Evolutionary conservation across 2,329 filamentous ascomycete species (phyloP).

Genomic region (Penicillium sp.): DNA sequence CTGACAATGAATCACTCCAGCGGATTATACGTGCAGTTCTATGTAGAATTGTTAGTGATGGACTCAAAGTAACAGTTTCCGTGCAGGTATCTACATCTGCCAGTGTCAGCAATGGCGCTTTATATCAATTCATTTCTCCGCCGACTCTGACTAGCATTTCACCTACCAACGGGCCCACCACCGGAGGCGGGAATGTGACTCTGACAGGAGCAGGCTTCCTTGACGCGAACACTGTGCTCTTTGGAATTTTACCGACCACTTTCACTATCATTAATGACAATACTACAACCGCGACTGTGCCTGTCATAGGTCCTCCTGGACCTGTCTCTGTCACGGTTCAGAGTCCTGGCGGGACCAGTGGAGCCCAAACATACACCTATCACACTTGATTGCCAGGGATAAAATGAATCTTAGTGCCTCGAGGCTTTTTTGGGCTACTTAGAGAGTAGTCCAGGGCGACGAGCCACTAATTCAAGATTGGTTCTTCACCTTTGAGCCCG

Average conservation of each 20-base stretch:
- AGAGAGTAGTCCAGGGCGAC: too few relatives aligned
- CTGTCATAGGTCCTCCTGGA: background rate
- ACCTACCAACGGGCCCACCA: background rate
- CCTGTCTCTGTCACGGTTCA: conserved; percentile 1
- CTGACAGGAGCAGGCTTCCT: background rate
- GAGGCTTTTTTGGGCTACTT: too few relatives aligned
- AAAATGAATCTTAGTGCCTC: too few relatives aligned
- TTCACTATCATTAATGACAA: conserved; percentile 5
- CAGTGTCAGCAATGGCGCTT: conserved; percentile 4
- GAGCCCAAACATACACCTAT: conserved; percentile 4
- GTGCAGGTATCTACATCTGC: conserved; percentile 1
- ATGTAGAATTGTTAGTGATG: background rate
- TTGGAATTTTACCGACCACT: background rate
- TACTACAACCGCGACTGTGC: conserved; percentile 3
- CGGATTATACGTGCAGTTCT: background rate
- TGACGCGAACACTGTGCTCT: background rate
- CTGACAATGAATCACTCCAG: too few relatives aligned
- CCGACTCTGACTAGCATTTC: background rate
- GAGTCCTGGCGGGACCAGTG: conserved; percentile 6
- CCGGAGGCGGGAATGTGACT: conserved; percentile 4
- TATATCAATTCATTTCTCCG: background rate
- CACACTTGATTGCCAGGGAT: background rate
- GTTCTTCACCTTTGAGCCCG: too few relatives aligned
- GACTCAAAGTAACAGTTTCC: background rate
- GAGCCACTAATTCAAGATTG: too few relatives aligned